Evolutionary conservation across 768 basidiomycete genomes (phyloP), one percentile per base, ranked within the genome.

Genomic region (Auricularia heimuer): DNA sequence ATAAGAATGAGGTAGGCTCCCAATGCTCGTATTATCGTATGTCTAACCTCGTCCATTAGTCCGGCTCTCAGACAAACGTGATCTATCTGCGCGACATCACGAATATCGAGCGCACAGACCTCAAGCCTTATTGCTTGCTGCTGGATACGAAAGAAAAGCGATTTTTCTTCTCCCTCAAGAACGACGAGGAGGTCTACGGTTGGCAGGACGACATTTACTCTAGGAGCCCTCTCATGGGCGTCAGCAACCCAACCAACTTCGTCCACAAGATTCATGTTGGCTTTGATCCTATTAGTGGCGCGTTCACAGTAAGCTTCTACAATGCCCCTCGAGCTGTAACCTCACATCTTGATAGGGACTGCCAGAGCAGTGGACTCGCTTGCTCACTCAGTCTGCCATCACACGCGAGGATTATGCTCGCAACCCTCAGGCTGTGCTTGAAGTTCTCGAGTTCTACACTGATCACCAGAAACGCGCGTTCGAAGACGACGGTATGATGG

Each of bases 201-300:
- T 98, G 95, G 95, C 91, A 95, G 75, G 96, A 99, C 72, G 95
- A 97, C 73, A 88, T 99, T 66, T 98, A 98, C 76, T 85, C 85
- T 4, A 84, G 94, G 60, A 92, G 90, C 71, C 94, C 95, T 2
- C 80, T 94, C 61, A 92, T 95, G 87, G 93, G 96, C 34, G 91
- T 95, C 54, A 89, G 88, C 74, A 90, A 89, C 69, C 96, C 96
- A 0, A 98, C 95, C 7, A 96, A 99, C 75, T 98, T 99, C 72
- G 93, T 98, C 0, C 96, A 99, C 79, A 94, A 98, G 74, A 94
- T 98, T 2, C 96, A 98, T 75, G 96, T 98, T 65, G 95, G 94
- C 2, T 98, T 95, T 70, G 96, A 99, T 77, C 92, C 94, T 2
- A 80, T 91, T 54, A 89, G 90, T 51, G 96, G 96, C 11, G 93